Base-by-base conservation (phyloP, 176 grass and related monocot species). In the Lolium rigidum region DNA sequence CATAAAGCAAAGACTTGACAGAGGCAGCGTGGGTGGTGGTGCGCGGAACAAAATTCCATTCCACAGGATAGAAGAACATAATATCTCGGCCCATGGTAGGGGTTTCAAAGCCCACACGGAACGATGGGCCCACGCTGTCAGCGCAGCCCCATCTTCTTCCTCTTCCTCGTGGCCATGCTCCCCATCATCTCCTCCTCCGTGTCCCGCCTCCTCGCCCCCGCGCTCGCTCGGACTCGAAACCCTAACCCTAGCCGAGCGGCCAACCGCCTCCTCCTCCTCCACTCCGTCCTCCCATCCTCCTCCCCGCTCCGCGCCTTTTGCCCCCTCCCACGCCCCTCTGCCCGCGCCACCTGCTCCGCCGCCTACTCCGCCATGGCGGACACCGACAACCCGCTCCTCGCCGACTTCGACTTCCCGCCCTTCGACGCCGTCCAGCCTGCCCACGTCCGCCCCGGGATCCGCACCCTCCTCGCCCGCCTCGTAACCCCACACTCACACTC, bases 371-470 rank as follows among this genome's bases (percentile, higher is more conserved):
- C 79, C 51, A 35, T 71, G 24, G 84, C 70, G 14, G 70, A 68
- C 63, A 22, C 76, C 38, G 82, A 39, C 62, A 98, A 98, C 71
- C 96, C 91, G 0, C 88, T 95, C 63, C 78, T 92, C 48, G 76
- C 82, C 50, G 89, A 98, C 69, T 95, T 94, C 78, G 81, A 82
- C 9, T 95, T 95, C 86, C 96, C 96, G 5, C 91, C 93, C 11
- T 98, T 98, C 88, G 90, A 95, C 52, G 52, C 70, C 60, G 91
- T 98, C 16, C 86, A 98, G 50, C 71, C 96, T 2, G 49, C 67
- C 11, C 93, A 98, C 89, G 96, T 98, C 69, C 91, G 88, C 2
- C 96, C 91, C 7, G 96, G 83, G 63, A 89, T 98, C 84, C 92
- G 88, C 76, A 84, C 91, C 7, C 91, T 98, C 14, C 82, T 98